Evolutionary conservation across 331 rosid genomes (phyloP).

Genomic region (Pyrus hybrid): DNA sequence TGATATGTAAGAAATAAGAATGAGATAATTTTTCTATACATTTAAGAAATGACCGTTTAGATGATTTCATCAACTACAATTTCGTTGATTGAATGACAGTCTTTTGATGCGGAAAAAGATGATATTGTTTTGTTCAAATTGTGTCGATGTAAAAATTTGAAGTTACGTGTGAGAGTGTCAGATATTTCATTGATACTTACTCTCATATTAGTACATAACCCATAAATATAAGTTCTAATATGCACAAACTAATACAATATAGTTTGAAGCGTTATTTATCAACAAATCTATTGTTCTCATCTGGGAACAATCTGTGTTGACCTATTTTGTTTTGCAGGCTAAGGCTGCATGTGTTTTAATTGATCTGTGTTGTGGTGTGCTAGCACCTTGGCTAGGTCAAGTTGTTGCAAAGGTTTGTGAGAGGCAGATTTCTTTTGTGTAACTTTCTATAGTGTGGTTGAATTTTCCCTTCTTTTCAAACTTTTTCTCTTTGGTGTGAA

Average conservation of each 20-base stretch:
- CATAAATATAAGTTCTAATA: not conserved
- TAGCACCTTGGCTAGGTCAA: conserved; percentile 85
- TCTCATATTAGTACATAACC: not conserved
- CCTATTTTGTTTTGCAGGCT: conserved; percentile 38
- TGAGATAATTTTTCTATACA: not conserved
- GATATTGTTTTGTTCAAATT: not conserved
- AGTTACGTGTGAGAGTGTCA: not conserved
- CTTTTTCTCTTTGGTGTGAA: not conserved
- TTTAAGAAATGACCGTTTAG: not conserved
- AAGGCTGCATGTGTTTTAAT: conserved; percentile 90
- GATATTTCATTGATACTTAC: not conserved
- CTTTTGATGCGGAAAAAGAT: not conserved
- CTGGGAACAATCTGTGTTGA: not conserved
- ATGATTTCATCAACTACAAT: not conserved
- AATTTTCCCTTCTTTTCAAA: not conserved
- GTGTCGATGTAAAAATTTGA: not conserved
- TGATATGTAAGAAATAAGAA: not conserved
- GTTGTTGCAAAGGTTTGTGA: conserved; percentile 74
- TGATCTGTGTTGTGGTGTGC: conserved; percentile 71
- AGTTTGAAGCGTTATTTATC: not conserved
- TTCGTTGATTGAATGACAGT: not conserved
- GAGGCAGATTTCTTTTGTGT: conserved; percentile 4
- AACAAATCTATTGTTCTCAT: not conserved
- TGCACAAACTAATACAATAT: not conserved
- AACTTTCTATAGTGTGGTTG: not conserved